Evolutionary conservation across 2,329 filamentous ascomycete species (phyloP).

Genomic region (Teratosphaeria nubilosa): DNA sequence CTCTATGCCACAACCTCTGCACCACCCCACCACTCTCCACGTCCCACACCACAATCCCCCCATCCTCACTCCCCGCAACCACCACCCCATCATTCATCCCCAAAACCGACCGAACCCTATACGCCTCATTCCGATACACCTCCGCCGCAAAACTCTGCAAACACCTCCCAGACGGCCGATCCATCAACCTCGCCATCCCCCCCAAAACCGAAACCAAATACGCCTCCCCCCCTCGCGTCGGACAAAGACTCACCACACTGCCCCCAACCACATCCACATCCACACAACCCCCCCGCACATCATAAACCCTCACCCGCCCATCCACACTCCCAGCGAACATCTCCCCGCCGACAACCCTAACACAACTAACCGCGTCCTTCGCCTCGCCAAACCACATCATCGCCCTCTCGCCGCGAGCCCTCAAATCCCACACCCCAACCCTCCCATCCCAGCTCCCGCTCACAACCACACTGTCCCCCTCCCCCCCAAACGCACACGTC

Average conservation of each 20-base stretch:
- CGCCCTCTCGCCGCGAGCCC: constrained; percentile 46
- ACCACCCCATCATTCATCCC: constrained; percentile 69
- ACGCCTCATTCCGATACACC: constrained; percentile 51
- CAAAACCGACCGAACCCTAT: constrained; percentile 66
- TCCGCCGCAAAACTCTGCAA: constrained; percentile 59
- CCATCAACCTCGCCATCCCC: constrained; percentile 68
- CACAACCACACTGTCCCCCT: constrained; percentile 61
- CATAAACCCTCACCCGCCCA: constrained; percentile 70
- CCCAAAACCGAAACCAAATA: constrained; percentile 68
- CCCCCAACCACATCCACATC: constrained; percentile 52
- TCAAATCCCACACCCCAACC: constrained; percentile 66
- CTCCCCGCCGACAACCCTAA: constrained; percentile 35
- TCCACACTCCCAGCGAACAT: constrained; percentile 75
- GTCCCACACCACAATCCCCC: constrained; percentile 72
- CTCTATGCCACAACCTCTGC: constrained; percentile 46
- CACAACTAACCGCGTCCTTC: constrained; percentile 51
- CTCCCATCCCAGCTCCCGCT: constrained; percentile 66
- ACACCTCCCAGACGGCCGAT: constrained; percentile 62
- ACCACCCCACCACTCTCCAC: constrained; percentile 57
- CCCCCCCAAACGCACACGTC: constrained; percentile 66
- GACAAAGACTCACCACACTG: constrained; percentile 61
- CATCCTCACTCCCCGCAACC: constrained; percentile 71
- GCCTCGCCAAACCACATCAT: constrained; percentile 67
- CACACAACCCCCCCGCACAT: constrained; percentile 64
- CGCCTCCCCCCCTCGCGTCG: constrained; percentile 63